Evolutionary conservation across 495 filamentous ascomycete species (phyloP).

Genomic region (Peziza echinospora): DNA sequence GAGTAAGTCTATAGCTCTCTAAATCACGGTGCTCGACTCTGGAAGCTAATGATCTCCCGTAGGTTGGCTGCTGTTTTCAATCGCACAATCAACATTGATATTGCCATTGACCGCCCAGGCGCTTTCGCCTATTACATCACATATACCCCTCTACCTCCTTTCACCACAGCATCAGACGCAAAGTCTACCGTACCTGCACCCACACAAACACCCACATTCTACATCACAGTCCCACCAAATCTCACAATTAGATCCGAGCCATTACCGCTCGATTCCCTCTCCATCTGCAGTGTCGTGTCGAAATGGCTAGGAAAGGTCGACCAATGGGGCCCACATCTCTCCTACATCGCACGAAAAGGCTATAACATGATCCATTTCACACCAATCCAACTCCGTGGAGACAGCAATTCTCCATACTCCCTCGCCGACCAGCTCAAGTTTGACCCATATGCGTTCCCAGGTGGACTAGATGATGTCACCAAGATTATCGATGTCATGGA

Average conservation of each 20-base stretch:
- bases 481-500: constrained; percentile 62
- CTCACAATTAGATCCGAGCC: constrained; percentile 46
- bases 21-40: too few relatives aligned
- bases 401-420: constrained; percentile 91
- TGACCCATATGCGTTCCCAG: constrained; percentile 62
- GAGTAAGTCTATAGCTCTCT: constrained; percentile 36
- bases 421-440: constrained; percentile 79
- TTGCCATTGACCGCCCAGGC: constrained; percentile 64
- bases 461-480: constrained; percentile 65
- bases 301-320: constrained; percentile 91
- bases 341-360: constrained; percentile 64
- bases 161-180: constrained; percentile 34
- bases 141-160: constrained; percentile 64
- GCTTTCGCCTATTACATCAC: constrained; percentile 92
- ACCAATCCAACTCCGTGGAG: constrained; percentile 68
- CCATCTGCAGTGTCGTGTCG: constrained; percentile 82
- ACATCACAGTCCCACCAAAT: constrained; percentile 81
- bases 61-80: constrained; percentile 88
- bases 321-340: constrained; percentile 64
- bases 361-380: constrained; percentile 99
- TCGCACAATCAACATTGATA: constrained; percentile 65
- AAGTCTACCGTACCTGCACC: constrained; percentile 25
- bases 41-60: constrained; percentile 7
- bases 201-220: constrained; percentile 52
- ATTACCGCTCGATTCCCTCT: constrained; percentile 65